Conservation (phyloP, 2,329 filamentous ascomycete species). For the Scopulariopsis brevicaulis region DNA sequence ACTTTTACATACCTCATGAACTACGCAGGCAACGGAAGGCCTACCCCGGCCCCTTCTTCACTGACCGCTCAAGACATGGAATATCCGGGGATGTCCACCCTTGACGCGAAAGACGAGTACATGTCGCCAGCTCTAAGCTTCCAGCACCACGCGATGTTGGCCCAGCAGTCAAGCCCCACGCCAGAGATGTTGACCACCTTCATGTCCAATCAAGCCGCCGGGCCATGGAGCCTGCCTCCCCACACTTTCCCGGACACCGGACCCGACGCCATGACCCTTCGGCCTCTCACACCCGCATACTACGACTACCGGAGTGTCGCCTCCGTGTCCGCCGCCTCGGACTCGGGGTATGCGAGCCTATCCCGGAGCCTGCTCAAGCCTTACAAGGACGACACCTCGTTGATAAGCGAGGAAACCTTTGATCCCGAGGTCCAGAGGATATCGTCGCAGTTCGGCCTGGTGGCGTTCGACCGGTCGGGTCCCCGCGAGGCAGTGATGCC, state of each 20-base stretch:
- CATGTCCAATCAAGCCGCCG: not conserved
- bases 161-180: not conserved
- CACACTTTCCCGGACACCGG: not conserved
- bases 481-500: not conserved
- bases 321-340: not conserved
- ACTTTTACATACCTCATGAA: not conserved
- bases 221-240: not conserved
- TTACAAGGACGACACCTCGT: not conserved
- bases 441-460: not conserved
- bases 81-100: not conserved
- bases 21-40: not conserved
- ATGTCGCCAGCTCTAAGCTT: not conserved
- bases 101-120: not conserved
- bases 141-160: not conserved
- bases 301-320: not conserved
- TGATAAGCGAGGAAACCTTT: not conserved
- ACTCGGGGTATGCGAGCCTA: conserved; percentile 2
- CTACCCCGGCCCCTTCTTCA: not conserved
- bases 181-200: not conserved
- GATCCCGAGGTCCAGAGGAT: not conserved
- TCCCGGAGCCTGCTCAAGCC: not conserved
- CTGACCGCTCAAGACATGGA: not conserved
- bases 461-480: not conserved
- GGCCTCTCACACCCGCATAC: not conserved
- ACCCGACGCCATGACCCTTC: not conserved